Conservation (phyloP, 768 basidiomycete genomes). For the Phaffia australis region DNA sequence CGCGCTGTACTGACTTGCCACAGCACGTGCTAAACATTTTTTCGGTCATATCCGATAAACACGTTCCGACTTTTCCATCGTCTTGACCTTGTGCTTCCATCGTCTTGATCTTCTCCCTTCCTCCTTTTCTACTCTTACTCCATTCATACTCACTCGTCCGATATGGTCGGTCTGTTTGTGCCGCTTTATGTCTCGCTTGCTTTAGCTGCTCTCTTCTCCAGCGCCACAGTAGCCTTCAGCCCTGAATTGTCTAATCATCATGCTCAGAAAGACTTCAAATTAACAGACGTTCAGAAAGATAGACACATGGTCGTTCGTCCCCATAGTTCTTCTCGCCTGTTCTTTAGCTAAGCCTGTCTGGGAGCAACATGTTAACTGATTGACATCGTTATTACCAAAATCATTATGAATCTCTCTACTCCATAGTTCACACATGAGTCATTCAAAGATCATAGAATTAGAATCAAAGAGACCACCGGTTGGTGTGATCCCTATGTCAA, state of each 20-base stretch:
- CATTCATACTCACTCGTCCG: neutral
- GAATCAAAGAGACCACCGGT: slow-evolving; percentile 23
- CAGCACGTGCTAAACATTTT: neutral
- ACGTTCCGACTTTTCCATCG: neutral
- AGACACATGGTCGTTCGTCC: slow-evolving; percentile 3
- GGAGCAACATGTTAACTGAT: neutral
- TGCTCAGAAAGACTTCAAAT: too few relatives aligned
- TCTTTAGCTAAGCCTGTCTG: neutral
- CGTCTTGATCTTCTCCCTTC: neutral
- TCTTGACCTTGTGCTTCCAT: neutral
- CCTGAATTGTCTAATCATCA: neutral
- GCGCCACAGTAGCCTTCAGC: neutral
- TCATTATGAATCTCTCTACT: neutral
- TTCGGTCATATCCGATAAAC: slow-evolving; percentile 4
- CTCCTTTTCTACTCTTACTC: slow-evolving; percentile 5
- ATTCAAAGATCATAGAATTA: slow-evolving; percentile 11
- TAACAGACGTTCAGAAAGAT: neutral
- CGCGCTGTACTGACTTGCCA: neutral
- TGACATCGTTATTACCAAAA: neutral
- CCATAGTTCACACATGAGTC: slow-evolving; percentile 9
- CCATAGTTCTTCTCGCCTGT: neutral
- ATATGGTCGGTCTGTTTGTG: too few relatives aligned
- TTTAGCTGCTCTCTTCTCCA: neutral
- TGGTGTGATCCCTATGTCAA: slow-evolving; percentile 18
- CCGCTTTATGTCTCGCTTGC: too few relatives aligned